Evolutionary conservation across 2,329 filamentous ascomycete genomes (phyloP).

Genomic region (Fusarium sp.): DNA sequence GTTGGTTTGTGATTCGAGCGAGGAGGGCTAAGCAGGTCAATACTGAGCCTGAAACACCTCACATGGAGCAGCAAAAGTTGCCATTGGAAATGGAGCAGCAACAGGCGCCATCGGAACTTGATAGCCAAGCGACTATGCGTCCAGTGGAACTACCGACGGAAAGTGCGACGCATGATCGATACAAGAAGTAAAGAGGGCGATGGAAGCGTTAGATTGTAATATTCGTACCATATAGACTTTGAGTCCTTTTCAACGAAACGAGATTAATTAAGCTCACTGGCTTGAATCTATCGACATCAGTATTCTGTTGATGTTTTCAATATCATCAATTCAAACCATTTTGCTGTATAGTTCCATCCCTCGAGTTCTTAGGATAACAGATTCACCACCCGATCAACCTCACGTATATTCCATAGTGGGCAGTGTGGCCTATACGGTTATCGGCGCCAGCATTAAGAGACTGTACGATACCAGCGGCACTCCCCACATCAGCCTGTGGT

Average conservation of each 20-base stretch:
- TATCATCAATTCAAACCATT: too few species aligned
- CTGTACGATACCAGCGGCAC: too few species aligned
- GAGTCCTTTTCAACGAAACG: not conserved
- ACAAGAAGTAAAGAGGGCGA: not conserved
- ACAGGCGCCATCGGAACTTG: constrained; percentile 1
- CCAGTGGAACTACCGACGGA: not conserved
- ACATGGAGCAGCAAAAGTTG: not conserved
- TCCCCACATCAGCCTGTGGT: too few species aligned
- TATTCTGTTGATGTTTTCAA: not conserved
- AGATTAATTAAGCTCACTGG: too few species aligned
- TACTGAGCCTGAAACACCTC: not conserved
- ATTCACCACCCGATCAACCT: too few species aligned
- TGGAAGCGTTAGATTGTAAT: not conserved
- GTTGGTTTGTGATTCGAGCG: not conserved
- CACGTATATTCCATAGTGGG: too few species aligned
- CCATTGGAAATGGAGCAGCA: not conserved
- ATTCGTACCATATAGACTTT: not conserved
- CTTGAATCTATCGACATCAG: too few species aligned
- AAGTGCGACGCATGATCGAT: too few species aligned
- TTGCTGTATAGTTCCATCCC: too few species aligned
- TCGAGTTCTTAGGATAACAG: too few species aligned
- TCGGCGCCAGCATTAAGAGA: too few species aligned
- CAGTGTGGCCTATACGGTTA: too few species aligned
- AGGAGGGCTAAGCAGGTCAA: not conserved
- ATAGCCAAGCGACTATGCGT: not conserved